These are phyloP conservation scores for Suillus ampliporus DNA, from an alignment of 768 basidiomycete genomes.

Conservation along the genomic window DNA sequence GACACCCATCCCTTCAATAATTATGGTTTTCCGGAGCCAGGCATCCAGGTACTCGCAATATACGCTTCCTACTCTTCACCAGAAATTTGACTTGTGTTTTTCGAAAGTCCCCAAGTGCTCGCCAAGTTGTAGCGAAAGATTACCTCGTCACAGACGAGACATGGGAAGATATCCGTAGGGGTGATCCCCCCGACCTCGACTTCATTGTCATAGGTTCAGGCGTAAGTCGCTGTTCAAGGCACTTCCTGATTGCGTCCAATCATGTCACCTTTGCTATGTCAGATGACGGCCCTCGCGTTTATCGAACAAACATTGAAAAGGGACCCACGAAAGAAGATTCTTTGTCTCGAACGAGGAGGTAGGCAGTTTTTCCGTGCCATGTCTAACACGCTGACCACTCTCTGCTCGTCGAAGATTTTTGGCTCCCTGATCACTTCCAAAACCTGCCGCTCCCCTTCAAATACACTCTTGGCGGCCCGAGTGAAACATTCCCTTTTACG, in stretches of 20 bases:
- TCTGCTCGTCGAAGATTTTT: background rate
- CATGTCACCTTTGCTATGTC: background rate
- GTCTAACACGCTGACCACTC: background rate
- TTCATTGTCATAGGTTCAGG: background rate
- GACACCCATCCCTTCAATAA: background rate
- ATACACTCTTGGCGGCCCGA: constrained; percentile 2
- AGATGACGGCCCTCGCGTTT: constrained; percentile 21
- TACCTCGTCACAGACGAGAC: background rate
- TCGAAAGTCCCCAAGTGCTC: background rate
- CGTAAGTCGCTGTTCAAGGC: background rate
- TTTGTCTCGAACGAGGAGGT: constrained; percentile 22
- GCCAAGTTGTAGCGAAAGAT: background rate
- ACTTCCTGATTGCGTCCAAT: background rate
- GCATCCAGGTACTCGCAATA: background rate
- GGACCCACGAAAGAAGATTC: constrained; percentile 20
- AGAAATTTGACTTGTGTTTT: background rate
- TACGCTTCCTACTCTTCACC: background rate
- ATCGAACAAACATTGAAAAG: constrained; percentile 20
- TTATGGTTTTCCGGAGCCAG: background rate
- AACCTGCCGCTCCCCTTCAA: constrained; percentile 1
- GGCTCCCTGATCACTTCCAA: constrained; percentile 8
- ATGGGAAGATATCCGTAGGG: background rate
- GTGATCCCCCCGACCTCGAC: background rate
- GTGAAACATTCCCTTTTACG: constrained; percentile 11
- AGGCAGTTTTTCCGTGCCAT: constrained; percentile 8